Base-by-base conservation (phyloP, 257 asterid genomes). In the Vinca minor region DNA sequence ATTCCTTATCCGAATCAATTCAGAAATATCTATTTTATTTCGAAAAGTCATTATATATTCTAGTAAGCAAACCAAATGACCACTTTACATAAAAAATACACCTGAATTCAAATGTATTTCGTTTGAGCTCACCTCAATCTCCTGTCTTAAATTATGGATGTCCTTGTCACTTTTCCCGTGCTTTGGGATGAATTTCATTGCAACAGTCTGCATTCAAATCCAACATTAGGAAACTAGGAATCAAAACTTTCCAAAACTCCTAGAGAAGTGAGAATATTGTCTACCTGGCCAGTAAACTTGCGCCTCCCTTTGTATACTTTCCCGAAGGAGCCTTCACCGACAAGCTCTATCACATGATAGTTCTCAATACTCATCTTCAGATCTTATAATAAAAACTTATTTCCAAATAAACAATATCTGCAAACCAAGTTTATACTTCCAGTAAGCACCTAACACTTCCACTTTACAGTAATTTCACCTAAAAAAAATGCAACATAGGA, bases 301-400 rank as follows among this genome's bases (percentile, higher is more conserved):
- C 97, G 95, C 71, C 99, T 85, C 23, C 97, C 99, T 82, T 89
- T 93, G 78, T 85, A 93, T 48, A 93, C 99, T 73, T 89, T 89
- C 47, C 97, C 99, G 14, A 93, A 93, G 11, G 96, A 93, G n/a
- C 99, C 97, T 78, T 89, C 99, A 1, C 99, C 99, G 7, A 87
- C 99, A 8, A 89, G 93, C 84, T 89, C 97, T 54, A 85, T 89
- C 34, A 93, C 99, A 56, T 89, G 97, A 70, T 93, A 93, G 68
- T 81, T 73, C 50, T 93, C 96, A 13, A 93, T 88, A 8, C 92
- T 90, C 98, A 92, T 92, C 32, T 46, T 79, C 58, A 49, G 52
- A 65, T 31, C 41, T 56, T 8, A 35, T 1, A 5, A 17, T 1
- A 25, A 53, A 26, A 25, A 55, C 2, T 52, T 52, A 10, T 29